Percentiles rank a stretch among this genome's conserved stretches.
Conservation (phyloP, 202 grass and related monocot species). For the Panicum virgatum region DNA sequence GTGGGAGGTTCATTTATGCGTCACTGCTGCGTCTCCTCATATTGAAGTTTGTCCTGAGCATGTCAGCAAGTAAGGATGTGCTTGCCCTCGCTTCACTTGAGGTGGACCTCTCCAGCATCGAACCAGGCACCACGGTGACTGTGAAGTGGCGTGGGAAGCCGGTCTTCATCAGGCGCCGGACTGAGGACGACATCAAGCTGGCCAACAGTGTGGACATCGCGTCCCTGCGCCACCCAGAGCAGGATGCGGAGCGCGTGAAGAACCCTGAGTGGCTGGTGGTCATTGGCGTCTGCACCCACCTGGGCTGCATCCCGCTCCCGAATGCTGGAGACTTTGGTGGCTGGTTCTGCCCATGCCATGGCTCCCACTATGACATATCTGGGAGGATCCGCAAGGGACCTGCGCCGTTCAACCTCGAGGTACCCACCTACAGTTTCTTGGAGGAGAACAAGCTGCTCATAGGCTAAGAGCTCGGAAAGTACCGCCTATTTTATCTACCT, state of each 20-base stretch:
- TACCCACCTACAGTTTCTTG: constrained; percentile 80
- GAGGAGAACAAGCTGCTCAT: constrained; percentile 90
- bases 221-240: constrained; percentile 68
- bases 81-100: constrained; percentile 80
- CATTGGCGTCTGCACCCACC: constrained; percentile 83
- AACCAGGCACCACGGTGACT: constrained; percentile 76
- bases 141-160: constrained; percentile 98
- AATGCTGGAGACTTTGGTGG: constrained; percentile 85
- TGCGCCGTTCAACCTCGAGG: constrained; percentile 82
- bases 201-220: constrained; percentile 75
- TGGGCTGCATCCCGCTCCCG: constrained; percentile 86
- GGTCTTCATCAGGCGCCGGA: constrained; percentile 79
- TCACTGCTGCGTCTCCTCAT: constrained; percentile 76
- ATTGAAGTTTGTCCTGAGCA: constrained; percentile 86
- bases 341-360: constrained; percentile 95
- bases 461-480: constrained; percentile 47
- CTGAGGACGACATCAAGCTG: constrained; percentile 79
- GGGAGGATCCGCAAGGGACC: constrained; percentile 92
- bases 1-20: constrained; percentile 82
- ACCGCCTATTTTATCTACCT: constrained; percentile 3
- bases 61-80: constrained; percentile 92
- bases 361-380: constrained; percentile 84
- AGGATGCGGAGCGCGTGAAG: constrained; percentile 70
- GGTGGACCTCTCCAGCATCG: constrained; percentile 83
- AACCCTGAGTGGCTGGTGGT: constrained; percentile 87